Base-by-base conservation (phyloP, 73 alveolate genomes). In the Tetrahymena borealis region DNA sequence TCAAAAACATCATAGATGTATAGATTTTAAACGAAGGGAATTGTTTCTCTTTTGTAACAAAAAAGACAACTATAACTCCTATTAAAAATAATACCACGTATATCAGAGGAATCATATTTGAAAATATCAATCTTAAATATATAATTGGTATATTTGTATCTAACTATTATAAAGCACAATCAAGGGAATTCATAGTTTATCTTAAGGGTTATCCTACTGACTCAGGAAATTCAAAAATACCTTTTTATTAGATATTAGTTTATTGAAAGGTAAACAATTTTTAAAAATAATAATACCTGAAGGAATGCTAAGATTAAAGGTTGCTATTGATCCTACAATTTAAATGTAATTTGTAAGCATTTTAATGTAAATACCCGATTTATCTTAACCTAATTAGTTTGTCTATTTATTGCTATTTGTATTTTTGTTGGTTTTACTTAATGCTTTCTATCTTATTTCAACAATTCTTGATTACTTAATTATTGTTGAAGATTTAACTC, bases 321-420 rank as follows among this genome's bases (percentile, higher is more conserved):
- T 91, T 13, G 91, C 90, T 13, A 91, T 60, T 32, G 94, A 91
- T 11, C 90, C 91, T 9, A 91, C 41, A 33, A 91, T 91, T 36
- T 60, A 78, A 18, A 91, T 9, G 24, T 91, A 91, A 35, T 36
- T 91, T n/a, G 91, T 60, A 32, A 91, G 78, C 78, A 60, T 33
- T 85, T 93, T 93, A 38, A 93, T 93, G n/a, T 79, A 39, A 38
- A 93, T 79, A 33, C 91, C 78, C 32, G 78, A 36, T 37, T 91
- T 60, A 8, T 79, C 28, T 5, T 33, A 31, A 7, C n/a, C 32
- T 16, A 31, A 15, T 10, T 33, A 24, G 11, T 15, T 7, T 32
- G 7, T 8, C n/a, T 36, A 28, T 36, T 79, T 2, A 1, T 79
- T 36, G 20, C 16, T 40, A n/a, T n/a, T 60, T 5, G 85, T 5